Percentiles rank a stretch among this genome's conserved stretches.
Evolutionary conservation across 805 yeast genomes (phyloP).

Genomic region (Kodamaea neixiangensis): DNA sequence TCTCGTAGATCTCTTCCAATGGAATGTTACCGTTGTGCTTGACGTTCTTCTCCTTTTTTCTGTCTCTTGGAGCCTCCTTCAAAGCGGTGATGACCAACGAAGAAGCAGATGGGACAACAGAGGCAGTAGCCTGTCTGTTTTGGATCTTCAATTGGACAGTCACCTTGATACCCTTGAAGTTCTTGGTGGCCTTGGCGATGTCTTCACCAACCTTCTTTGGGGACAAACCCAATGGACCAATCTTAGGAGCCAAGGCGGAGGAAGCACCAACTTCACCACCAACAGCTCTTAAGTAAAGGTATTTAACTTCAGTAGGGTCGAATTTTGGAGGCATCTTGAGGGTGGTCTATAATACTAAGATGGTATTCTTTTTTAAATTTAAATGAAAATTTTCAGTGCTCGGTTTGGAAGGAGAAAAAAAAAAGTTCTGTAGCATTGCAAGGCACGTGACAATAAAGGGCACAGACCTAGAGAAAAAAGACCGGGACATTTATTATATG

Average conservation of each 20-base stretch:
- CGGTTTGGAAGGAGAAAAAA: no score
- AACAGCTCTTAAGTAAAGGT: constrained; percentile 98
- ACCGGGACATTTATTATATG: no score
- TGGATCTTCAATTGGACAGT: constrained; percentile 98
- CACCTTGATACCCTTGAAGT: constrained; percentile 98
- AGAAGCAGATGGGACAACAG: constrained; percentile 99
- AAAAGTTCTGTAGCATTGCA: no score
- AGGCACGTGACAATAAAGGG: no score
- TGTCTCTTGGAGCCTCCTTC: constrained; percentile 99
- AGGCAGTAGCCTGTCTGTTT: constrained; percentile 99
- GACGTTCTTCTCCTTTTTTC: constrained; percentile 99
- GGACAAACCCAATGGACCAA: constrained; percentile 99
- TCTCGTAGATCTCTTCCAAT: constrained; percentile 92
- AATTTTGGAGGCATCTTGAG: constrained; percentile 91
- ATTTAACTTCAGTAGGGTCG: constrained; percentile 98
- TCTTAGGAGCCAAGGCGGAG: constrained; percentile 99
- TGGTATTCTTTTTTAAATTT: constrained; percentile 1
- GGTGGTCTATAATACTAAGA: constrained; percentile 8
- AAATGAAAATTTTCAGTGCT: constrained; percentile 9
- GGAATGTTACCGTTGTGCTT: constrained; percentile 99
- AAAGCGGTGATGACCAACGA: constrained; percentile 98
- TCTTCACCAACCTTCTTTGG: constrained; percentile 99
- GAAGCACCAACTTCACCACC: constrained; percentile 99
- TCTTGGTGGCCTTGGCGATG: constrained; percentile 99
- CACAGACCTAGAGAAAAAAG: no score